These are phyloP conservation scores for Drosera capensis DNA, from an alignment of 148 eudicot species.

Conservation along the genomic window DNA sequence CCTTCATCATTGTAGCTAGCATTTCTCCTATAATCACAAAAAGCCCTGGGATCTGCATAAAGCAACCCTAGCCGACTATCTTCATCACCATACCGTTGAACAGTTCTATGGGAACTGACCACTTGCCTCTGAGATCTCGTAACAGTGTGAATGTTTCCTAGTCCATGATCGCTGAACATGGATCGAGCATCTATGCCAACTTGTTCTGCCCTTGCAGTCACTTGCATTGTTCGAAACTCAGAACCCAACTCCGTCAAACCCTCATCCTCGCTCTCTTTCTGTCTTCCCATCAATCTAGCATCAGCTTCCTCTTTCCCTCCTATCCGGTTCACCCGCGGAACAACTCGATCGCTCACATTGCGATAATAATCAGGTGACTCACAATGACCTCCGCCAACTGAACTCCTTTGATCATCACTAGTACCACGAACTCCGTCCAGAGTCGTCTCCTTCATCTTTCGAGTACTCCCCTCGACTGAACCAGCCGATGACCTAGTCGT, in stretches of 20 bases:
- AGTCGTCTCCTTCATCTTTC: constrained; percentile 10
- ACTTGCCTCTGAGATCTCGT: constrained; percentile 7
- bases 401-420: constrained; percentile 8
- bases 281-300: constrained; percentile 4
- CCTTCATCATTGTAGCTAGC: constrained; percentile 33
- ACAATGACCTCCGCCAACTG: constrained; percentile 7
- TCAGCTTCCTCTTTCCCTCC: constrained; percentile 7
- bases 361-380: constrained; percentile 1
- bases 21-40: constrained; percentile 12
- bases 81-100: no score
- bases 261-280: constrained; percentile 2
- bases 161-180: constrained; percentile 11
- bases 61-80: constrained; percentile 6
- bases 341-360: constrained; percentile 1
- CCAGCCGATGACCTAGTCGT: neutral
- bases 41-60: constrained; percentile 6
- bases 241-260: constrained; percentile 2
- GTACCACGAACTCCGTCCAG: constrained; percentile 5
- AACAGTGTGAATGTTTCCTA: constrained; percentile 10
- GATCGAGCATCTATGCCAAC: constrained; percentile 12
- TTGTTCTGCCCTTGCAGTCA: constrained; percentile 14
- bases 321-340: neutral
- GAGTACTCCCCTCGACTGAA: constrained; percentile 3
- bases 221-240: constrained; percentile 11
- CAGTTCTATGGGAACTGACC: constrained; percentile 11